Evolutionary conservation across 768 basidiomycete genomes (phyloP).

Genomic region (Suillus luteus): DNA sequence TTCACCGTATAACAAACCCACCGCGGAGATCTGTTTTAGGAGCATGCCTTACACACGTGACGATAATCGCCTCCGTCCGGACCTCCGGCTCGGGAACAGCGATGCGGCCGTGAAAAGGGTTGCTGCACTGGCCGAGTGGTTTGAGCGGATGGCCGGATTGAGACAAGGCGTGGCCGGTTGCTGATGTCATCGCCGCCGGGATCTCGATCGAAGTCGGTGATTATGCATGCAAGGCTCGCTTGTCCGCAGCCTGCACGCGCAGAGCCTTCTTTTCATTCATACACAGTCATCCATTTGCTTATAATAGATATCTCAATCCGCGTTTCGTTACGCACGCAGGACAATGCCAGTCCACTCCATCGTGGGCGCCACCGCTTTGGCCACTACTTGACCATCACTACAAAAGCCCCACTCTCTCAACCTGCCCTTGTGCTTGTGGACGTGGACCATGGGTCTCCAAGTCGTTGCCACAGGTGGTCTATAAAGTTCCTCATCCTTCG

Average conservation of each 20-base stretch:
- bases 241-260: conserved; percentile 1
- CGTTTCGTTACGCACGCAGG: conserved; percentile 4
- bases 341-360: conserved; percentile 8
- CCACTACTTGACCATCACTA: background rate
- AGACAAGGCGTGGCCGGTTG: background rate
- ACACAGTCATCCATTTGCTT: background rate
- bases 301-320: conserved; percentile 2
- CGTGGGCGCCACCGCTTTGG: conserved; percentile 7
- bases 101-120: conserved; percentile 73
- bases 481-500: background rate
- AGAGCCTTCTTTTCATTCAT: conserved; percentile 1
- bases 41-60: conserved; percentile 66
- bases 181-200: background rate
- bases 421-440: background rate
- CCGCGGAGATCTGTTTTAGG: conserved; percentile 72
- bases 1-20: conserved; percentile 65
- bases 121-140: conserved; percentile 66
- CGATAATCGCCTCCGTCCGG: conserved; percentile 66
- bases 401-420: background rate
- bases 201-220: conserved; percentile 8
- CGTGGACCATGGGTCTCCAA: background rate
- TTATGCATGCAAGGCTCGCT: conserved; percentile 3
- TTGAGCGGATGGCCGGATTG: conserved; percentile 68
- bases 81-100: conserved; percentile 68
- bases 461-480: background rate